Base-by-base conservation (phyloP, 108 stramenopile species). In the Fistulifera pelliculosa region DNA sequence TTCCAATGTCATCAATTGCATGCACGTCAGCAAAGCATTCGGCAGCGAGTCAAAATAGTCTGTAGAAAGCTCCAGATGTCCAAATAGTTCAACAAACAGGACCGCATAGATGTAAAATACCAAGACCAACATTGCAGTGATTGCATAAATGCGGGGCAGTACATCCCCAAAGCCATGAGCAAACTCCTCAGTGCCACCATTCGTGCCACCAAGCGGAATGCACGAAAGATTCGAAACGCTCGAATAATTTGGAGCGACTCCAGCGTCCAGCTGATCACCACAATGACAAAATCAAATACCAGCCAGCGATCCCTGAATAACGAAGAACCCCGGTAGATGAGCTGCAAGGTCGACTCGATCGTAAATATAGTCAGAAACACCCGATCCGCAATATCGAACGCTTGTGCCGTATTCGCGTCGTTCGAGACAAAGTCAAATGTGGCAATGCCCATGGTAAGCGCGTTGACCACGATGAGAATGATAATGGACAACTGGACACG, bases 61-160 rank as follows among this genome's bases (percentile, higher is more conserved):
- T 13, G 62, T 51, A 0, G 21, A 26, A 24, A 60, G 47, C 12
- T 50, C 31, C 18, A 62, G 31, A 64, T 54, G 14, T 38, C 43
- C 21, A 69, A 44, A 28, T 62, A 81, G 75, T 27, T 65, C 64
- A 2, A 80, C 81, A 35, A 79, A 79, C 31, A 83, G 53, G n/a
- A 87, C 80, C 0, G 77, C 75, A 58, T 77, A 87, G 21, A 87
- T 74, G 54, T 77, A 87, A 55, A 87, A 79, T 6, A 87, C 60
- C 19, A 87, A 71, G 18, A 64, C 1, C 41, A 87, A 57, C 22
- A 87, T 67, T 38, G 62, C 38, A 0, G 49, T 52, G 64, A 87
- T 83, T 0, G 77, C 79, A 22, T 58, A 55, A 77, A 87, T 79
- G 41, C 80, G 62, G 21, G 86, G 86, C 53, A 83, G 55, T 6